These are phyloP conservation scores for Dimocarpus longan DNA, from an alignment of 345 rosid species.

Conservation along the genomic window DNA sequence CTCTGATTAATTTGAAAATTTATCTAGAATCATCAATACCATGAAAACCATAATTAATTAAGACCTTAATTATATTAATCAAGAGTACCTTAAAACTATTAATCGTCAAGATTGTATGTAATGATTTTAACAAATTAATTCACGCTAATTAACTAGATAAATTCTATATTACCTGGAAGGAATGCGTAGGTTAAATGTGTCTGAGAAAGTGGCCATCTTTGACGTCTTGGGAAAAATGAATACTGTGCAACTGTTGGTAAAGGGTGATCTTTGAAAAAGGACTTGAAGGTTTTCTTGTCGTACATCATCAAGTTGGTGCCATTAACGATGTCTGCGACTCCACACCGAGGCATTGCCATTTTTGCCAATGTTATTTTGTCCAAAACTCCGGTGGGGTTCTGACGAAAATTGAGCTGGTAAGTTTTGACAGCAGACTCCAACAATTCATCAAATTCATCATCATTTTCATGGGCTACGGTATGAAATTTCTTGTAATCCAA, in stretches of 20 bases:
- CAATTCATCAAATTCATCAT: slow-evolving; percentile 33
- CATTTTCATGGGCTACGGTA: neutral
- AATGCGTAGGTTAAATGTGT: slow-evolving; percentile 32
- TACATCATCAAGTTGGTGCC: slow-evolving; percentile 31
- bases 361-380: slow-evolving; percentile 23
- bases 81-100: no score
- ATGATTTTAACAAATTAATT: no score
- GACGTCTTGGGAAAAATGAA: slow-evolving; percentile 5
- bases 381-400: slow-evolving; percentile 25
- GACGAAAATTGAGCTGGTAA: slow-evolving; percentile 5
- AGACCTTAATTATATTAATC: no score
- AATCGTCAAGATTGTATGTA: no score
- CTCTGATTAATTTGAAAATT: no score
- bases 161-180: neutral
- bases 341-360: slow-evolving; percentile 19
- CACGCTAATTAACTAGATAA: no score
- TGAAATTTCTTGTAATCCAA: slow-evolving; percentile 4
- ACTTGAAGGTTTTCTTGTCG: neutral
- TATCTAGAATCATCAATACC: no score
- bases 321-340: slow-evolving; percentile 36
- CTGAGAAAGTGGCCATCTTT: slow-evolving; percentile 36
- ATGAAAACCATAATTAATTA: no score
- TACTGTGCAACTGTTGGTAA: slow-evolving; percentile 26
- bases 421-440: slow-evolving; percentile 37
- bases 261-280: neutral